Conservation (phyloP, 1,284 basidiomycete genomes). For the Peniophora sp. region DNA sequence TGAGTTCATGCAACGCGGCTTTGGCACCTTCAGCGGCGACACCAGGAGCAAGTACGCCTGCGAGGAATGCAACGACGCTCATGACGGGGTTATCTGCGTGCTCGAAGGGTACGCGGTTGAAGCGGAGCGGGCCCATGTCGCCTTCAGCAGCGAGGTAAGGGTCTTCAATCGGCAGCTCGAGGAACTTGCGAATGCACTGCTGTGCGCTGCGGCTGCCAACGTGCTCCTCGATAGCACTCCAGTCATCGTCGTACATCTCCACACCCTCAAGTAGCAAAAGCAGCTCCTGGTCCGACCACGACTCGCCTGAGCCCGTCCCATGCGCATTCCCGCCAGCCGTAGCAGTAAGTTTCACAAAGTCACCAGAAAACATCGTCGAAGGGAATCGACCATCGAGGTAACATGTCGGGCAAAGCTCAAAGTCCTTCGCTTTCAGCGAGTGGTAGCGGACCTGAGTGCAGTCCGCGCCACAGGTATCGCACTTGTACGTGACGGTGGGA, state of each 20-base stretch:
- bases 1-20: constrained; percentile 77
- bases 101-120: constrained; percentile 81
- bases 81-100: constrained; percentile 97
- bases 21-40: constrained; percentile 94
- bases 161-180: constrained; percentile 96
- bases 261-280: constrained; percentile 88
- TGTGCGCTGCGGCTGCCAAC: constrained; percentile 88
- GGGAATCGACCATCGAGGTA: constrained; percentile 97
- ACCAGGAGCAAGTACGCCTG: constrained; percentile 84
- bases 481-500: constrained; percentile 55
- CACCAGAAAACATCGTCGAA: constrained; percentile 91
- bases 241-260: constrained; percentile 98
- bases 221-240: constrained; percentile 88
- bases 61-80: constrained; percentile 96
- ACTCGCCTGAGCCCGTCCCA: constrained; percentile 43
- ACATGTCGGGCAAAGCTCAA: constrained; percentile 84
- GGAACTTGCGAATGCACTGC: constrained; percentile 93
- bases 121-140: constrained; percentile 75
- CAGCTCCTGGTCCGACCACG: constrained; percentile 92
- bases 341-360: constrained; percentile 87
- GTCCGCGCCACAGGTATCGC: constrained; percentile 93
- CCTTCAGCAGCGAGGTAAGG: constrained; percentile 73
- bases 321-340: constrained; percentile 31
- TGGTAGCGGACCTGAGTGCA: constrained; percentile 89
- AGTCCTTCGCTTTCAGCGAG: constrained; percentile 87